A percentile compares a stretch with the other conserved stretches of the same genome.
Conservation (phyloP, 139 green algal genomes). For the Coelastrella sp. region DNA sequence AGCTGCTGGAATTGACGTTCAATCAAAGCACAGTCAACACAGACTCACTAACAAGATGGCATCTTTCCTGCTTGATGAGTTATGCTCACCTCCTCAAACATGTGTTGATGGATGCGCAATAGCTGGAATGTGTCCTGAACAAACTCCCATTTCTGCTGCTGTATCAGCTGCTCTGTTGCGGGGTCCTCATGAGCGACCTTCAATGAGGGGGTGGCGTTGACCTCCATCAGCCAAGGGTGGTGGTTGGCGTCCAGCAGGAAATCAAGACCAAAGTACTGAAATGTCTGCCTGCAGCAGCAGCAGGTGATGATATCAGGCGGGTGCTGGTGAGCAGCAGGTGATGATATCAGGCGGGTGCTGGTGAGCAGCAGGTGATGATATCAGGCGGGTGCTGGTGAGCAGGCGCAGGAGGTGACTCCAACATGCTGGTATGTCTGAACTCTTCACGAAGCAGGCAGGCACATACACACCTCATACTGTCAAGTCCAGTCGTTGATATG, state of each 20-base stretch:
- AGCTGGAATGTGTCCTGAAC: slow-evolving; percentile 63
- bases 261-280: slow-evolving; percentile 70
- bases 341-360: too few species aligned
- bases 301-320: background rate
- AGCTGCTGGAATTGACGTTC: background rate
- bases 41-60: background rate
- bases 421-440: background rate
- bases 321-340: background rate
- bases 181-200: slow-evolving; percentile 55
- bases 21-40: background rate
- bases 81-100: slow-evolving; percentile 45
- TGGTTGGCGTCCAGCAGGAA: slow-evolving; percentile 65
- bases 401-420: background rate
- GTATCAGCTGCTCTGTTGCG: slow-evolving; percentile 53
- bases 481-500: too few species aligned
- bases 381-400: background rate
- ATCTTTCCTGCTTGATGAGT: background rate
- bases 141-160: slow-evolving; percentile 66
- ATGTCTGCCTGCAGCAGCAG: slow-evolving; percentile 41
- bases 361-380: background rate
- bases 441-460: too few species aligned
- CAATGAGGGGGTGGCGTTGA: slow-evolving; percentile 70
- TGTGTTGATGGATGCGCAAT: slow-evolving; percentile 54
- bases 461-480: too few species aligned
- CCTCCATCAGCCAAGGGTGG: slow-evolving; percentile 76